Percentiles rank a stretch among this genome's conserved stretches.
phyloP scores from a whole-genome alignment of 306 rosid genomes.

The Glycine tomentella region DNA sequence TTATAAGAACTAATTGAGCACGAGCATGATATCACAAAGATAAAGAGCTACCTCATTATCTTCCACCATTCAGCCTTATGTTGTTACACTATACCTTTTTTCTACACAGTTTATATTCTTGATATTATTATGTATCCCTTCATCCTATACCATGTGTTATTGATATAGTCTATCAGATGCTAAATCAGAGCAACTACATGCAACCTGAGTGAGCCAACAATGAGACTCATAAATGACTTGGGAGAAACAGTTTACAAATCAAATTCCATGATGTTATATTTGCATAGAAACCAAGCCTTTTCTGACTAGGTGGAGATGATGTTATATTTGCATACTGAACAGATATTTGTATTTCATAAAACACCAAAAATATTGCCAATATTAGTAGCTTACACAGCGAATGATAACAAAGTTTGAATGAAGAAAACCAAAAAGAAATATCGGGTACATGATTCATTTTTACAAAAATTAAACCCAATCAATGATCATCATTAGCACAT shows the following conservation, averaged over 20 bases:
- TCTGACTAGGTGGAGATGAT: not conserved
- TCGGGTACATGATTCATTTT: too few relatives aligned
- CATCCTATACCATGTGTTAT: not conserved
- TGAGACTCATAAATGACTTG: not conserved
- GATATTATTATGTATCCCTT: not conserved
- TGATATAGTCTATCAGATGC: not conserved
- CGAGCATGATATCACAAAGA: not conserved
- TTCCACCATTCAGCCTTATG: conserved; percentile 6
- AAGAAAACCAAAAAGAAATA: too few relatives aligned
- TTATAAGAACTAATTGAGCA: too few relatives aligned
- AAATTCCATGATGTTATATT: not conserved
- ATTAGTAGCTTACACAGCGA: not conserved
- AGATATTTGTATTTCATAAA: not conserved
- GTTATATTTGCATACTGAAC: not conserved
- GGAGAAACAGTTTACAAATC: not conserved
- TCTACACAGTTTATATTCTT: too few relatives aligned
- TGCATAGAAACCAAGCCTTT: not conserved
- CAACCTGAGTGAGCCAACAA: not conserved
- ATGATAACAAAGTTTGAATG: too few relatives aligned
- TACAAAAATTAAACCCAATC: too few relatives aligned
- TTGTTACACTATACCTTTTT: not conserved
- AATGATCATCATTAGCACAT: too few relatives aligned
- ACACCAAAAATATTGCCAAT: conserved; percentile 5
- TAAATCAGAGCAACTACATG: conserved; percentile 9
- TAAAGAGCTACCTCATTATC: not conserved